A percentile compares a stretch with the other conserved stretches of the same genome.
Conservation (phyloP, 2,329 filamentous ascomycete species). For the Monilinia laxa region DNA sequence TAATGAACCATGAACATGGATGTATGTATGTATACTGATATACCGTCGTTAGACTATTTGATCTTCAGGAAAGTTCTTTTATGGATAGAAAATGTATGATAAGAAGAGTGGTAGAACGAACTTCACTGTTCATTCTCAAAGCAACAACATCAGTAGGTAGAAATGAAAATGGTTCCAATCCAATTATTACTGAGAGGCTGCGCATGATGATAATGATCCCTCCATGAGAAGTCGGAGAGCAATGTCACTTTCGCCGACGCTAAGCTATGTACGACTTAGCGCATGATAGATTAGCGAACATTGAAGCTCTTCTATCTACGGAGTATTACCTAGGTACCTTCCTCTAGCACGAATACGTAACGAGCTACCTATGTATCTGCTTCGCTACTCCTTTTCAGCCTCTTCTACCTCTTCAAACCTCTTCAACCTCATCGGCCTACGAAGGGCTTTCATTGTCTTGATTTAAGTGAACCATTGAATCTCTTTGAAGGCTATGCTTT, state of each 20-base stretch:
- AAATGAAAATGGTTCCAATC: neutral
- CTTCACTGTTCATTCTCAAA: neutral
- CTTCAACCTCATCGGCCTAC: too few relatives aligned
- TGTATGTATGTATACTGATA: neutral
- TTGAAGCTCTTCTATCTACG: too few relatives aligned
- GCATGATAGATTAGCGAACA: too few relatives aligned
- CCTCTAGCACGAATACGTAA: too few relatives aligned
- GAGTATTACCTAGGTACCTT: too few relatives aligned
- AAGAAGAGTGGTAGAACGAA: neutral
- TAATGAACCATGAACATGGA: neutral
- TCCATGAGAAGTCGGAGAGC: neutral
- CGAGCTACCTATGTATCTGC: too few relatives aligned
- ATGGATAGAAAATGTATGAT: neutral
- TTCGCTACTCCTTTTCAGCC: too few relatives aligned
- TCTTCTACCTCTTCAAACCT: too few relatives aligned
- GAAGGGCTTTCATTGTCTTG: too few relatives aligned
- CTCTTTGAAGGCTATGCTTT: too few relatives aligned
- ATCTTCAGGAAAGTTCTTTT: neutral
- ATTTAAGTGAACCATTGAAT: too few relatives aligned
- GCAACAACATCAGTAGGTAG: neutral
- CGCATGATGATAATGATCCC: slow-evolving; percentile 19
- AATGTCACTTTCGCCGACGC: neutral
- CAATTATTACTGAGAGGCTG: neutral
- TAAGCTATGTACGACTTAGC: neutral
- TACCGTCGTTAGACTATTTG: neutral